Base-by-base conservation (phyloP, 305 asterid species). In the Fraxinus greggii region DNA sequence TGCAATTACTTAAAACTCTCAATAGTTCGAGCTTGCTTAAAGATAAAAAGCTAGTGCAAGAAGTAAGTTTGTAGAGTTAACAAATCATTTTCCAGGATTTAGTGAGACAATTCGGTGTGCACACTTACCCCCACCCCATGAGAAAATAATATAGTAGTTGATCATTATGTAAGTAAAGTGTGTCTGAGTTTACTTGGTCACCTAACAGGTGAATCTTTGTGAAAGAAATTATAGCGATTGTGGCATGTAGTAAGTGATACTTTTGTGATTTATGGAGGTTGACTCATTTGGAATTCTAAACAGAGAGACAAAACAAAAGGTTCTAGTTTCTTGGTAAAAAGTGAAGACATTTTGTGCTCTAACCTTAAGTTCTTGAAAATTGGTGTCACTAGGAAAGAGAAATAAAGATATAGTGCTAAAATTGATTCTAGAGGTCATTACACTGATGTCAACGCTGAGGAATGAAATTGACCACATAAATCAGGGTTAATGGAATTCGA, bases 401-500 rank as follows among this genome's bases (percentile, higher is more conserved):
- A 78, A 26, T 75, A 70, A 35, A 59, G 0, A 13, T 15, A 75
- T 72, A 45, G 48, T 40, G 36, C 19, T 45, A 72, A 29, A 31
- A 73, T 80, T 56, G 65, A 70, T 80, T 28, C 23, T 29, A 84
- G 80, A 36, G 10, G 56, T 32, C 29, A 63, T 82, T 92, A 92
- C 94, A 89, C 84, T 86, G 92, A 83, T 63, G 80, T 75, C 80
- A 90, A 77, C 80, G 79, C 21, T 42, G 88, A 87, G 63, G 91
- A 86, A 82, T n/a, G n/a, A n/a, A 56, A 56, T 19, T 19, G 67
- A n/a, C 23, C 67, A 24, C 28, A 56, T 56, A n/a, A 56, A 7
- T 59, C 5, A 9, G 70, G 31, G 12, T 59, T 29, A 3, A 59
- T 21, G 29, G 70, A 59, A 59, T 59, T 51, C 26, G 21, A 19